Percentiles rank a stretch among this genome's conserved stretches.
These are phyloP conservation scores for Diaporthe caulivora DNA, from an alignment of 2,329 filamentous ascomycete genomes.

Conservation along the genomic window DNA sequence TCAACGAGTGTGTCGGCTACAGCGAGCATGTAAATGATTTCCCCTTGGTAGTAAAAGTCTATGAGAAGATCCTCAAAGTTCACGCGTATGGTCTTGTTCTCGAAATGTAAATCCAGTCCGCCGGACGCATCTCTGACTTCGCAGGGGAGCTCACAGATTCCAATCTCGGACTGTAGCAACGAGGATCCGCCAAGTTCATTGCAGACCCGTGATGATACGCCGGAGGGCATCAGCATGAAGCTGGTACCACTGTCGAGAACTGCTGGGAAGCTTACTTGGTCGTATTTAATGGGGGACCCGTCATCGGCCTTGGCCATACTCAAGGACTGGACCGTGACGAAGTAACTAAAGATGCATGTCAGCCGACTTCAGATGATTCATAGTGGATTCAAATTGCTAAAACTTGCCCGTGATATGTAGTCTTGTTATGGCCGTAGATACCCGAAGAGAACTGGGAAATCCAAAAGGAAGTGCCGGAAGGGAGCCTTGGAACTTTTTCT, in stretches of 20 bases:
- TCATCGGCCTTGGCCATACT: conserved; percentile 29
- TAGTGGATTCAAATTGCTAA: neutral
- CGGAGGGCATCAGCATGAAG: conserved; percentile 63
- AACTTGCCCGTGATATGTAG: neutral
- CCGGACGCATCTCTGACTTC: conserved; percentile 22
- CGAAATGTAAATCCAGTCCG: conserved; percentile 37
- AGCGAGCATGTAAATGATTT: neutral
- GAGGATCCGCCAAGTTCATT: conserved; percentile 25
- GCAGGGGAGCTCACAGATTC: conserved; percentile 36
- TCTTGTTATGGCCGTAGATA: neutral
- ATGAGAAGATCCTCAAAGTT: conserved; percentile 38
- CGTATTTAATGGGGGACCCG: conserved; percentile 16
- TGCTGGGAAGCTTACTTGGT: conserved; percentile 48
- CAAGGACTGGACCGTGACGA: conserved; percentile 39
- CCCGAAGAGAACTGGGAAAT: neutral
- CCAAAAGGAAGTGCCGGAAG: conserved; percentile 38
- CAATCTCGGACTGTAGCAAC: no score
- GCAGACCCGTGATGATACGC: conserved; percentile 49
- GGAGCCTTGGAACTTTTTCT: conserved; percentile 33
- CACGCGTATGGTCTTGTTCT: conserved; percentile 37
- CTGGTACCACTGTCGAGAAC: conserved; percentile 68
- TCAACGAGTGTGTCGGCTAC: neutral
- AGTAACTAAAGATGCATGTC: conserved; percentile 24
- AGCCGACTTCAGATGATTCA: neutral
- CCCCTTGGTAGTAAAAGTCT: neutral